Conservation (phyloP, 1,284 basidiomycete species). For the Malassezia japonica region DNA sequence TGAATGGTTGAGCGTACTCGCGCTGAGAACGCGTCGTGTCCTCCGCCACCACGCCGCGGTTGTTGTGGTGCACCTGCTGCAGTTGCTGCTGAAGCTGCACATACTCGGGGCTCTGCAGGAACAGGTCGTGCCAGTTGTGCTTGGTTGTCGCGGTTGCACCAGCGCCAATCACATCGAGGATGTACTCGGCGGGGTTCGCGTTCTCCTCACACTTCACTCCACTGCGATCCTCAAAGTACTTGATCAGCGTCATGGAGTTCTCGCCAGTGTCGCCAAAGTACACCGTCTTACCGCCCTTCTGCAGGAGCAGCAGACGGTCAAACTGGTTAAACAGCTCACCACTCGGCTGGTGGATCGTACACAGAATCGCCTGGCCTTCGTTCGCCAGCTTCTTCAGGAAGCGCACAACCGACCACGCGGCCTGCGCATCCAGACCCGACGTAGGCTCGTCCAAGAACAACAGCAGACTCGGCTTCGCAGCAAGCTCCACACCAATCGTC, state of each 20-base stretch:
- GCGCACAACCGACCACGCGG: constrained; percentile 34
- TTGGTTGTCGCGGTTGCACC: constrained; percentile 35
- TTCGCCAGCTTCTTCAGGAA: constrained; percentile 47
- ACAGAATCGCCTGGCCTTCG: constrained; percentile 46
- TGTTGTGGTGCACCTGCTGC: constrained; percentile 12
- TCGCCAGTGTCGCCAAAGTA: constrained; percentile 63
- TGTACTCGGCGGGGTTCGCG: constrained; percentile 40
- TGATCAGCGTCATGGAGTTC: constrained; percentile 55
- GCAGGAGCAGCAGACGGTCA: constrained; percentile 32
- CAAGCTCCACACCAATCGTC: constrained; percentile 39
- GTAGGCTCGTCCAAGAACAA: constrained; percentile 44
- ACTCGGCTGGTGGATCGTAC: constrained; percentile 50
- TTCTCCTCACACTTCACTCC: constrained; percentile 50
- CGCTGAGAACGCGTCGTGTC: constrained; percentile 16
- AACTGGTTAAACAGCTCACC: constrained; percentile 35
- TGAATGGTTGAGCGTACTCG: constrained; percentile 36
- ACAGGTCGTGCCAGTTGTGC: constrained; percentile 38
- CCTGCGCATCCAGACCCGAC: constrained; percentile 29
- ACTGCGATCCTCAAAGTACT: constrained; percentile 63
- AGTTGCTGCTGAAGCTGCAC: constrained; percentile 20
- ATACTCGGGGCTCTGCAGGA: constrained; percentile 23
- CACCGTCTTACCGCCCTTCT: constrained; percentile 33
- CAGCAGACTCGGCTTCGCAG: constrained; percentile 35
- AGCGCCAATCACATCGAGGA: constrained; percentile 40
- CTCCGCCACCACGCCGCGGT: constrained; percentile 5